phyloP scores from a whole-genome alignment of 129 eudicot genomes.

The Lactuca saligna region DNA sequence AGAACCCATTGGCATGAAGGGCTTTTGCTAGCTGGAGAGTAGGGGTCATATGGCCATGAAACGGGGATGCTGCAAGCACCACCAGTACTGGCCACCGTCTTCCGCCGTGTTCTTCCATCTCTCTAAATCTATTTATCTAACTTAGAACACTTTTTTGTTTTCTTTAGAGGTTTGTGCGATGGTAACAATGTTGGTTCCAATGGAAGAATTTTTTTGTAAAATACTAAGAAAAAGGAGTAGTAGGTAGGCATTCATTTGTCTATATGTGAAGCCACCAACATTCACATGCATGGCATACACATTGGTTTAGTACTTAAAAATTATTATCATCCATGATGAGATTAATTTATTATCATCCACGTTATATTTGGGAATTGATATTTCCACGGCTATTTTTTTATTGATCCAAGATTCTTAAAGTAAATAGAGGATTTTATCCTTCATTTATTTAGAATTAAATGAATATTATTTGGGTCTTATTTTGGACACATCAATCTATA shows the following conservation, averaged over 20 bases:
- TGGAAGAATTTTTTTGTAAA: too few species aligned
- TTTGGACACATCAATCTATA: too few species aligned
- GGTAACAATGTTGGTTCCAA: neutral
- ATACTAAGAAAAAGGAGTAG: neutral
- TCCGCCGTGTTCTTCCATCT: constrained; percentile 35
- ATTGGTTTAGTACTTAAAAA: neutral
- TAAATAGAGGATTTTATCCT: too few species aligned
- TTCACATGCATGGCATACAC: neutral
- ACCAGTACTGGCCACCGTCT: constrained; percentile 21
- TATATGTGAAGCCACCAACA: neutral
- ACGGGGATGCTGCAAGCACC: constrained; percentile 38
- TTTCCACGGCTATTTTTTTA: too few species aligned
- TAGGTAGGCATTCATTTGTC: neutral
- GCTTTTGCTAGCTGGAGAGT: constrained; percentile 41
- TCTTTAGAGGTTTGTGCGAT: neutral
- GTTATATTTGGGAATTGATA: too few species aligned
- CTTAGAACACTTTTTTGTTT: neutral
- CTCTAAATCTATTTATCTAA: neutral
- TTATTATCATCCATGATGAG: too few species aligned
- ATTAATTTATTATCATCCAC: too few species aligned
- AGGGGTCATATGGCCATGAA: constrained; percentile 48
- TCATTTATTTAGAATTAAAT: too few species aligned
- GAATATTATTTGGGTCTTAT: too few species aligned
- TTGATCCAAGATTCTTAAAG: too few species aligned
- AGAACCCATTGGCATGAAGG: constrained; percentile 44